Conservation (phyloP, 257 asterid genomes). For the Petunia axillaris region DNA sequence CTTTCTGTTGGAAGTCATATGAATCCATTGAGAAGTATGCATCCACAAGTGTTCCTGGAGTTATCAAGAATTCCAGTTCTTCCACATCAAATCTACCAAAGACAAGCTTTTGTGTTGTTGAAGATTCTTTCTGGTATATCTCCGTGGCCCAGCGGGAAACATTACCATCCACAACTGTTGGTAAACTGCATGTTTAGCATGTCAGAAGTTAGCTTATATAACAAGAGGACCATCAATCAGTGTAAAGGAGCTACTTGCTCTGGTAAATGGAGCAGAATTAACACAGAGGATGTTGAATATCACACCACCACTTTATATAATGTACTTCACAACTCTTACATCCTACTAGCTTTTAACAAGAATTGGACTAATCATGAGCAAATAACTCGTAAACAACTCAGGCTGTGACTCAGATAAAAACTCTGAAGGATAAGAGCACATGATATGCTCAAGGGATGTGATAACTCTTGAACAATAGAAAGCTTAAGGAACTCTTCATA, state of each 20-base stretch:
- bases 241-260: slow-evolving; percentile 15
- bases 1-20: slow-evolving; percentile 76
- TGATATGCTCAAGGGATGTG: not conserved
- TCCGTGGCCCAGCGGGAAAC: slow-evolving; percentile 59
- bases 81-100: slow-evolving; percentile 56
- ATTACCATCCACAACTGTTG: slow-evolving; percentile 61
- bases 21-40: slow-evolving; percentile 73
- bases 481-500: not conserved
- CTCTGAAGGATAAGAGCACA: not conserved
- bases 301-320: not conserved
- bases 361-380: not conserved
- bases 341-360: not conserved
- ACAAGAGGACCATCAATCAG: not conserved
- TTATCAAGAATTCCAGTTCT: slow-evolving; percentile 58
- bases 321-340: not conserved
- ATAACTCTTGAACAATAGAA: not conserved
- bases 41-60: slow-evolving; percentile 66
- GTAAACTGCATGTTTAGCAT: slow-evolving; percentile 58
- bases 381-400: not conserved
- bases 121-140: slow-evolving; percentile 65
- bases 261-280: not conserved
- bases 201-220: not conserved
- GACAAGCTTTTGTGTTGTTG: slow-evolving; percentile 53
- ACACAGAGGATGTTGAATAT: not conserved
- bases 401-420: not conserved